phyloP scores from a whole-genome alignment of 495 filamentous ascomycete species.

The Lasiosphaeris hirsuta region DNA sequence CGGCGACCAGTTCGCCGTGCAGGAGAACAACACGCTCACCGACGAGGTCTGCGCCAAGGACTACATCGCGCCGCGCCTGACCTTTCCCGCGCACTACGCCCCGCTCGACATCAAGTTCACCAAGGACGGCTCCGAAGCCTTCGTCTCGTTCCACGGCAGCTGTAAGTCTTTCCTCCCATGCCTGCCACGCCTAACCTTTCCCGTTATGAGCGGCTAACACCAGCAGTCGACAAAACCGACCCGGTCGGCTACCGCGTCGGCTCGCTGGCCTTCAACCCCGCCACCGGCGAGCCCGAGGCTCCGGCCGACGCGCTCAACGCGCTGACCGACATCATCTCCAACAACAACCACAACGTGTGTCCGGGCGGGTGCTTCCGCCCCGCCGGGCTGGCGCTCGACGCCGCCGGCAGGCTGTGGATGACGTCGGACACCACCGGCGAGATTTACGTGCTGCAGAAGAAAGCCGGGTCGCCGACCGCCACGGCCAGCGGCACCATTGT shows the following conservation, averaged over 20 bases:
- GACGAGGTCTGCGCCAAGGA: constrained; percentile 43
- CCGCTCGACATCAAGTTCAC: constrained; percentile 54
- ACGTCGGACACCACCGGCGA: constrained; percentile 51
- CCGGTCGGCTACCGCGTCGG: constrained; percentile 52
- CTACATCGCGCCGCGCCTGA: constrained; percentile 42
- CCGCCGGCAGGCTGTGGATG: constrained; percentile 43
- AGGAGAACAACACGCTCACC: constrained; percentile 39
- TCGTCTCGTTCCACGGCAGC: constrained; percentile 53
- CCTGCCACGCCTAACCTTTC: no score
- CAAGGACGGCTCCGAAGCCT: constrained; percentile 37
- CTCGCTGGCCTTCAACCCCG: constrained; percentile 33
- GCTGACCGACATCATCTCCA: constrained; percentile 45
- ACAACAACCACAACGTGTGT: constrained; percentile 41
- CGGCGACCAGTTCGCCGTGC: constrained; percentile 50
- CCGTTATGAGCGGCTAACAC: no score
- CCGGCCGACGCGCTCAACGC: constrained; percentile 32
- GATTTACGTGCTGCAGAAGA: constrained; percentile 43
- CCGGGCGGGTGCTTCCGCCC: constrained; percentile 50
- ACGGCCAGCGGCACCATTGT: constrained; percentile 22
- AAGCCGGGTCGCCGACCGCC: constrained; percentile 4
- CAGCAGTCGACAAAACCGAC: constrained; percentile 35
- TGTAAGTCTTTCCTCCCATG: no score
- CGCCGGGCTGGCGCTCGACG: constrained; percentile 47
- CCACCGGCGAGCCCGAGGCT: constrained; percentile 39
- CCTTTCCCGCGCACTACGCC: constrained; percentile 53